Evolutionary conservation across 257 asterid species (phyloP), one percentile per base, ranked within the genome.

Genomic region (Hygrophila difformis): DNA sequence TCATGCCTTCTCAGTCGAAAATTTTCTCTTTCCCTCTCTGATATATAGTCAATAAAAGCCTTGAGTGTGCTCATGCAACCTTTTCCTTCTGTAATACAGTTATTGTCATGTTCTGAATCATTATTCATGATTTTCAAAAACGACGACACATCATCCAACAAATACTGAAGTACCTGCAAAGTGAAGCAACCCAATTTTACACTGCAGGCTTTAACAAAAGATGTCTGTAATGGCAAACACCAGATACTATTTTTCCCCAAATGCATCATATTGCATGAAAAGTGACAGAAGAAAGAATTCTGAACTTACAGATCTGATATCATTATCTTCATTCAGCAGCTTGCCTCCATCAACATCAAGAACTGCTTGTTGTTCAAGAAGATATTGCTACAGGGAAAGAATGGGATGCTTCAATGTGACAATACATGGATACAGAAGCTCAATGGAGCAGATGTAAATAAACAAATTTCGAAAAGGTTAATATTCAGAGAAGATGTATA

Each of bases 321-420:
- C 98, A 60, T 78, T 78, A 62, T 89, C 96, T 68, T 89, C 98
- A 67, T 89, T 89, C 59, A 89, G 87, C 65, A 82, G 70, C 73
- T 82, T 89, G 56, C 96, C 79, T 60, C 89, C 96, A 61, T 85
- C 96, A 69, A 46, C 69, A 70, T 89, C 93, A 63, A 69, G 64
- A 60, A 89, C 93, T 51, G 98, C 98, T 59, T 83, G 83, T 65
- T 85, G 91, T 63, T 82, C 94, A 40, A 89, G 93, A 68, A 89
- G 98, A 71, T 79, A 85, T 61, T 77, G 82, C 98, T 89, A 54
- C 64, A 70, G 44, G 46, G 60, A 41, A 49, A 56, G 49, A 46
- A 44, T 64, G 26, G 9, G 21, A 49, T 23, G 22, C 23, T 44
- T 31, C 11, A 39, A 15, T 44, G 52, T 40, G 34, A 45, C n/a